These are phyloP conservation scores for Dactylonectria estremocensis DNA, from an alignment of 2,329 filamentous ascomycete species.

Conservation along the genomic window DNA sequence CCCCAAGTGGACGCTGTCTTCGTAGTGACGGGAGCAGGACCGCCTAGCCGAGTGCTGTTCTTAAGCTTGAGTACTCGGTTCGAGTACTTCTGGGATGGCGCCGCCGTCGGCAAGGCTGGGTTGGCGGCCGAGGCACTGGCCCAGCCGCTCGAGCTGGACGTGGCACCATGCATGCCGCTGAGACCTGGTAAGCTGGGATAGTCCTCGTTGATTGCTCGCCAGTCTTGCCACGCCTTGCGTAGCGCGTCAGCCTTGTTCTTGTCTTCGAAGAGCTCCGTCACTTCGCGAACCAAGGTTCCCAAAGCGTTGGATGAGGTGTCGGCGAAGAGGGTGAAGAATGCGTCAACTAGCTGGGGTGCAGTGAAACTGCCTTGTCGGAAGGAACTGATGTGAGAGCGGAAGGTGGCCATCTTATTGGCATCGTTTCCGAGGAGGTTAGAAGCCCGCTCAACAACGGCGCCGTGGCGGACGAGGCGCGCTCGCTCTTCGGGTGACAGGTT, in stretches of 20 bases:
- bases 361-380: conserved; percentile 80
- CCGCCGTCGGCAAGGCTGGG: conserved; percentile 60
- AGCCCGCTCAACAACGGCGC: conserved; percentile 88
- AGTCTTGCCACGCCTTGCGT: conserved; percentile 91
- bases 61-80: conserved; percentile 72
- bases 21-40: conserved; percentile 49
- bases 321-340: conserved; percentile 86
- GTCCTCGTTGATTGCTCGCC: conserved; percentile 96
- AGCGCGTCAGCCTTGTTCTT: conserved; percentile 80
- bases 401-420: conserved; percentile 79
- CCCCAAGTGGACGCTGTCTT: conserved; percentile 42
- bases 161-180: conserved; percentile 75
- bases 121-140: conserved; percentile 72
- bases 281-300: conserved; percentile 90
- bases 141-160: conserved; percentile 72
- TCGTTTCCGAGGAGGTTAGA: conserved; percentile 86
- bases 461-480: conserved; percentile 84
- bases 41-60: conserved; percentile 67
- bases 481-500: conserved; percentile 82
- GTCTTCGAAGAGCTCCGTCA: conserved; percentile 94
- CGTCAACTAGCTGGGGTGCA: conserved; percentile 85
- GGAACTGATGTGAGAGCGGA: conserved; percentile 84
- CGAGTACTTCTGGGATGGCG: conserved; percentile 64
- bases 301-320: conserved; percentile 85
- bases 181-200: conserved; percentile 90